Base-by-base conservation (phyloP, 768 basidiomycete species). In the Panaeolus cyanescens region DNA sequence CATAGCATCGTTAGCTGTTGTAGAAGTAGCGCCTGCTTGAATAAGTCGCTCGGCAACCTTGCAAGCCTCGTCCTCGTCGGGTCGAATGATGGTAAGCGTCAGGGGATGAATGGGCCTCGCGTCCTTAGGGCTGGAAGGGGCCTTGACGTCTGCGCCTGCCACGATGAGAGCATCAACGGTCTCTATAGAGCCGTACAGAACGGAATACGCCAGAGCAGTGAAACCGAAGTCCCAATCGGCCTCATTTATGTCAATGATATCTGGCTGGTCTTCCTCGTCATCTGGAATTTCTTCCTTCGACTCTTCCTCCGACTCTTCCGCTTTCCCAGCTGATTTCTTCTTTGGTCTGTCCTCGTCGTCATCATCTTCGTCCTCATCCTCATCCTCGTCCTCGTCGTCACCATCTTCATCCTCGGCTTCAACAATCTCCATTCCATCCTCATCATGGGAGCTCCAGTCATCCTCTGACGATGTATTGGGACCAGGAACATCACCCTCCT, bases 141-240 rank as follows among this genome's bases (percentile, higher is more conserved):
- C 54, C 30, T 77, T 78, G 19, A 73, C 72, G 64, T 86, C 80
- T 0, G 85, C 83, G 1, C 83, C 85, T 0, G 74, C 79, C 5
- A 67, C 70, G 45, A 87, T 65, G 13, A 88, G 79, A 1, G 71
- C 71, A 9, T 85, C 81, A 2, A 87, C 69, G 30, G 79, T 76
- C 2, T 70, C 67, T 1, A 79, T 59, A 1, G 82, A 82, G 1
- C 77, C 83, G 22, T 74, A 82, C 4, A 85, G 67, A 40, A 83
- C 78, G 3, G 81, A 86, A 65, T 83, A 84, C 28, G 73, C 73
- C 28, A 88, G 74, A 2, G 87, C 79, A 1, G 82, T 79, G 61
- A 85, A 80, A 3, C 78, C 77, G 59, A 82, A 79, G 67, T 88
- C 87, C 87, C 86, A 89, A 67, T 88, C 86, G 0, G 76, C 58